Base-by-base conservation (phyloP, 2,329 filamentous ascomycete genomes). In the Nothophaeocryptopus gaeumannii region DNA sequence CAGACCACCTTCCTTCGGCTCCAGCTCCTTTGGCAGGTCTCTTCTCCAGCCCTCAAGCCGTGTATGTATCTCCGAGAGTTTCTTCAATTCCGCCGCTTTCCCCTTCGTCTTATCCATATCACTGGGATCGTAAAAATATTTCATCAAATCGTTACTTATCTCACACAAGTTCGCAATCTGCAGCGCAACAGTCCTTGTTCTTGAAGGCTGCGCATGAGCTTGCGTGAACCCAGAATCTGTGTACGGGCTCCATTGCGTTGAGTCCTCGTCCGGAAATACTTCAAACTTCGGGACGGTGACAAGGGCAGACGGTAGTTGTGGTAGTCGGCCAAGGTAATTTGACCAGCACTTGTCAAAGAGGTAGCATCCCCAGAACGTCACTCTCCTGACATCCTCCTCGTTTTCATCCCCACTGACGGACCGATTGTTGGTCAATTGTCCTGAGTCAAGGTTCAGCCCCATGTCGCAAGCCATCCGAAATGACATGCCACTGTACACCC, bases 291-390 rank as follows among this genome's bases (percentile, higher is more conserved):
- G 86, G 1, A 90, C 88, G 31, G 86, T 95, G 61, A 89, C 87
- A 7, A 88, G 87, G 29, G 83, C 83, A 36, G 82, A 84, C 0
- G 89, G 85, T 9, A 97, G 75, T 68, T 96, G 92, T 9, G 93
- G 92, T 54, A 96, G 77, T 37, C 93, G 85, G 40, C 93, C 92
- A 20, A 97, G 80, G 62, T 97, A 97, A 67, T 96, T 97, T 42
- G 91, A 96, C 91, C 92, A 97, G 69, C 89, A 95, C 78, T 96
- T 97, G 74, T 99, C 93, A 67, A 97, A 95, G n/a, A 96, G 73
- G 69, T 93, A 97, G 67, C 91, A 96, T 5, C 93, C 93, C 93
- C 93, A 97, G 65, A 96, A 97, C 0, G 93, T 97, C 36, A 97
- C 85, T 45, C 88, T 80, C 34, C 93, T 79, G 2, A 90, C 91